Conservation (phyloP, 2,329 filamentous ascomycete species). For the Penicillium sp. region DNA sequence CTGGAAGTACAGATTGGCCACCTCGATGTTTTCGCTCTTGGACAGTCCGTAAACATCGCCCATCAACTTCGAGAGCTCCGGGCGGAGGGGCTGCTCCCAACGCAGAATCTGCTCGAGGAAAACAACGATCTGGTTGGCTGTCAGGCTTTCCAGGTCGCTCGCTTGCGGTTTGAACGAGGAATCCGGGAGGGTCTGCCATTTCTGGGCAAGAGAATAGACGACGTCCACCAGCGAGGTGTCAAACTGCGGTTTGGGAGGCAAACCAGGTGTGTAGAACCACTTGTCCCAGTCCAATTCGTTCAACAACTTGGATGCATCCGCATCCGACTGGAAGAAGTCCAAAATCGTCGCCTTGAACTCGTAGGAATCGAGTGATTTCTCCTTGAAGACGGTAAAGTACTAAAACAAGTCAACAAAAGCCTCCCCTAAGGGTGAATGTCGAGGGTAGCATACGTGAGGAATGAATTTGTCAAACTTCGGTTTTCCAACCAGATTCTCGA, state of each 20-base stretch:
- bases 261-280: slow-evolving; percentile 83
- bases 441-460: slow-evolving; percentile 57
- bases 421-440: neutral
- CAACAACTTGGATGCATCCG: slow-evolving; percentile 59
- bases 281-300: slow-evolving; percentile 81
- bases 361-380: slow-evolving; percentile 85
- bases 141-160: slow-evolving; percentile 70
- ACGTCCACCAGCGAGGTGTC: slow-evolving; percentile 83
- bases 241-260: slow-evolving; percentile 87
- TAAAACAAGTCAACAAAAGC: slow-evolving; percentile 19
- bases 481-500: slow-evolving; percentile 81
- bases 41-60: slow-evolving; percentile 71
- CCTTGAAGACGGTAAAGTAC: slow-evolving; percentile 83
- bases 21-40: slow-evolving; percentile 79
- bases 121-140: slow-evolving; percentile 84
- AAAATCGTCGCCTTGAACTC: slow-evolving; percentile 89
- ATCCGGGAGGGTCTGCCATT: slow-evolving; percentile 65
- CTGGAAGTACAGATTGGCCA: slow-evolving; percentile 75
- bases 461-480: slow-evolving; percentile 94
- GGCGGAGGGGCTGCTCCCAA: slow-evolving; percentile 62
- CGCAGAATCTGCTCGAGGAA: slow-evolving; percentile 79
- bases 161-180: slow-evolving; percentile 59
- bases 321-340: slow-evolving; percentile 74
- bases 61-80: slow-evolving; percentile 67
- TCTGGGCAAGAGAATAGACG: slow-evolving; percentile 76